Evolutionary conservation across 805 yeast species (phyloP).

Genomic region (Ogataea salicorniae): DNA sequence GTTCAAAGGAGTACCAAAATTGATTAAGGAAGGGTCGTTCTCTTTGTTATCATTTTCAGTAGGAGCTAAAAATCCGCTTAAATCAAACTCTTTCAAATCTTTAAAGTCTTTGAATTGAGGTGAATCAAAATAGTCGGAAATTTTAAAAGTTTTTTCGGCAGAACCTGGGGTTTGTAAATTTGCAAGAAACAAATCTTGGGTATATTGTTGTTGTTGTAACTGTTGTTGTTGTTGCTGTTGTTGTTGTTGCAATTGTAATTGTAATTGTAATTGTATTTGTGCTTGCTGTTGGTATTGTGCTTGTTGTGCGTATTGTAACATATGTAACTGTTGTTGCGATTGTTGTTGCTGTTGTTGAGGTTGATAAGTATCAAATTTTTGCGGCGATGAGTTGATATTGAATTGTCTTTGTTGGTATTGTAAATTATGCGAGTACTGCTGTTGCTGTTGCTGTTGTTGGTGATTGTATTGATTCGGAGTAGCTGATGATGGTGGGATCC

Average conservation of each 20-base stretch:
- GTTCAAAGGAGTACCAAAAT: constrained; percentile 16
- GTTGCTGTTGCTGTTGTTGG: constrained; percentile 3
- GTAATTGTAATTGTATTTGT: constrained; percentile 3
- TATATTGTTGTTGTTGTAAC: constrained; percentile 6
- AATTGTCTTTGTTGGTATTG: background rate
- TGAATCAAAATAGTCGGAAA: constrained; percentile 20
- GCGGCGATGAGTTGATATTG: constrained; percentile 1
- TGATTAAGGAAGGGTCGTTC: constrained; percentile 18
- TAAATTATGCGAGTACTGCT: background rate
- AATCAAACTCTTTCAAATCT: constrained; percentile 12
- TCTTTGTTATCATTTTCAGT: constrained; percentile 20
- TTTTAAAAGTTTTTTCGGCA: constrained; percentile 17
- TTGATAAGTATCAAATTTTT: background rate
- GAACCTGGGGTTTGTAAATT: constrained; percentile 17
- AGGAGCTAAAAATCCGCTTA: constrained; percentile 9
- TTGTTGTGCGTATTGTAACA: background rate
- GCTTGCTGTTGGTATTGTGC: background rate
- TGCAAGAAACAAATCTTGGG: background rate
- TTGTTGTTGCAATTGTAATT: background rate
- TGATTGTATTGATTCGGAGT: constrained; percentile 1
- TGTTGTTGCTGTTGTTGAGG: constrained; percentile 2
- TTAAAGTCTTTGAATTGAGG: no score
- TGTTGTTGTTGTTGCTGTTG: background rate
- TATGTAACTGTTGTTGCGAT: constrained; percentile 1
- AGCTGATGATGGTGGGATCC: background rate